Evolutionary conservation across 306 rosid species (phyloP).

Genomic region (Amphicarpaea edgeworthii): DNA sequence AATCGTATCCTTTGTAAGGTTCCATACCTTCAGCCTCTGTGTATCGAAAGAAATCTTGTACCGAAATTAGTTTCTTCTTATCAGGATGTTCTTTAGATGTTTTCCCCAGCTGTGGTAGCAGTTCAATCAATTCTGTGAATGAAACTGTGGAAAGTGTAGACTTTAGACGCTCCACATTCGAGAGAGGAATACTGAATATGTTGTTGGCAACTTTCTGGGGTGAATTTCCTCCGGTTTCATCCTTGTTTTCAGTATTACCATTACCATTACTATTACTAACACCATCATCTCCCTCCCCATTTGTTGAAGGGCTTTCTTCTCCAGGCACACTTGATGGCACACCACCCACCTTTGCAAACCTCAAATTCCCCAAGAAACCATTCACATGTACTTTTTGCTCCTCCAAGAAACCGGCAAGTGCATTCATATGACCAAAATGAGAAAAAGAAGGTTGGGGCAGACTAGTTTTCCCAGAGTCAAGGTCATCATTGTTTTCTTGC

Average conservation of each 20-base stretch:
- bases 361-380: slow-evolving; percentile 88
- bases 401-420: slow-evolving; percentile 66
- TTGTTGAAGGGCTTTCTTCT: slow-evolving; percentile 71
- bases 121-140: slow-evolving; percentile 86
- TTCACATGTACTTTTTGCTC: slow-evolving; percentile 73
- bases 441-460: slow-evolving; percentile 41
- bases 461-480: slow-evolving; percentile 47
- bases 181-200: slow-evolving; percentile 84
- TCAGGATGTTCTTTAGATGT: slow-evolving; percentile 92
- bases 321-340: slow-evolving; percentile 75
- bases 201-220: slow-evolving; percentile 88
- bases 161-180: slow-evolving; percentile 97
- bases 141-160: slow-evolving; percentile 91
- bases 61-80: slow-evolving; percentile 91
- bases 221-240: slow-evolving; percentile 69
- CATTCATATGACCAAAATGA: slow-evolving; percentile 65
- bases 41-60: slow-evolving; percentile 98
- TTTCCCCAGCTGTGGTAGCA: slow-evolving; percentile 82
- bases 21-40: slow-evolving; percentile 95
- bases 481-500: slow-evolving; percentile 46
- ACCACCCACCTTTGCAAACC: slow-evolving; percentile 92
- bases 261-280: background rate
- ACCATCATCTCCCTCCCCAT: slow-evolving; percentile 64
- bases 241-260: slow-evolving; percentile 55
- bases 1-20: slow-evolving; percentile 27